phyloP scores from a whole-genome alignment of 2,329 filamentous ascomycete species.

The Claviceps sp. region DNA sequence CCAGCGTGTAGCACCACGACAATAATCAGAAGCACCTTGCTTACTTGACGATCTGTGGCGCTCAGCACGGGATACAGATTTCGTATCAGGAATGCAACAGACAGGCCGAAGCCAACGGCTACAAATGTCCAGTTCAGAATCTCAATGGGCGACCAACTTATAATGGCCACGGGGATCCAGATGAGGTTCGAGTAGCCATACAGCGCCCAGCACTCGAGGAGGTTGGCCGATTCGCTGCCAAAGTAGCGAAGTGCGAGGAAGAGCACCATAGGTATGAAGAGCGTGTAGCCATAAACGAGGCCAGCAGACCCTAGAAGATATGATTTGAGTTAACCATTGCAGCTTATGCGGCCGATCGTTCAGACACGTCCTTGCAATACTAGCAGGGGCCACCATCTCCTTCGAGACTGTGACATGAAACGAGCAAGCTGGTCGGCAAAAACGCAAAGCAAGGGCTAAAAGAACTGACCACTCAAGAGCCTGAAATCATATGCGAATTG shows the following conservation, averaged over 20 bases:
- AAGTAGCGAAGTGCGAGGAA: slow-evolving; percentile 92
- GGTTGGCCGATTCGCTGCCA: slow-evolving; percentile 80
- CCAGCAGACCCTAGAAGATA: slow-evolving; percentile 57
- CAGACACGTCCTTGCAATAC: too few relatives aligned
- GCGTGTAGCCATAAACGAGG: slow-evolving; percentile 89
- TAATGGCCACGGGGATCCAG: slow-evolving; percentile 88
- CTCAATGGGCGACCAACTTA: slow-evolving; percentile 76
- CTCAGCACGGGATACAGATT: slow-evolving; percentile 86
- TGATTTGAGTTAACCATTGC: neutral
- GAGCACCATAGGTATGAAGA: slow-evolving; percentile 68
- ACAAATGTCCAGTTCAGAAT: slow-evolving; percentile 92
- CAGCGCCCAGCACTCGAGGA: slow-evolving; percentile 88
- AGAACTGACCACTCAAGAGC: slow-evolving; percentile 58
- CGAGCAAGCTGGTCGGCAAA: neutral
- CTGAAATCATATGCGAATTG: slow-evolving; percentile 88
- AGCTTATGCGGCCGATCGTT: neutral
- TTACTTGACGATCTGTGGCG: slow-evolving; percentile 83
- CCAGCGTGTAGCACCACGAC: slow-evolving; percentile 79
- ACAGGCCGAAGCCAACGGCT: slow-evolving; percentile 68
- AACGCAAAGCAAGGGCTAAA: neutral
- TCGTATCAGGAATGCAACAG: slow-evolving; percentile 69
- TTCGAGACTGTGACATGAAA: too few relatives aligned
- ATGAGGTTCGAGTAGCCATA: slow-evolving; percentile 96
- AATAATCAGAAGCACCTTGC: slow-evolving; percentile 71
- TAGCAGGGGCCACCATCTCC: too few relatives aligned